Base-by-base conservation (phyloP, 768 basidiomycete species). In the Myochromella boudieri region DNA sequence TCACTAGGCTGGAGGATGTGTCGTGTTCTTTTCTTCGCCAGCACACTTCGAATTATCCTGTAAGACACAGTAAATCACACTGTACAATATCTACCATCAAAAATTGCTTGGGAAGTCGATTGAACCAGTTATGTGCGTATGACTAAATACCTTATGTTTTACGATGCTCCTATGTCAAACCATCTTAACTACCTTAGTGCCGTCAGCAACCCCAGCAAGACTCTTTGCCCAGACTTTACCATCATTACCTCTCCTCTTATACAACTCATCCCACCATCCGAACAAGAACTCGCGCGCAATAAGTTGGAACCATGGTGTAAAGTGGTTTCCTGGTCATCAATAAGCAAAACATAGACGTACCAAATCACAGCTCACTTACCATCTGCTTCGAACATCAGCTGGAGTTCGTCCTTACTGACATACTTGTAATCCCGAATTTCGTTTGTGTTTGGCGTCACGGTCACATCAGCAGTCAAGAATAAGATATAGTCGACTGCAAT, bases 231-330 rank as follows among this genome's bases (percentile, higher is more conserved):
- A 61, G 8, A 91, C 73, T 18, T 75, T 71, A 6, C 87, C 88
- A 14, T 81, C 59, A 10, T 49, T 54, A 50, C 72, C 71, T 61
- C 72, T 81, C 28, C 88, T 82, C 44, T 70, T 71, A 52, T 87
- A 60, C 33, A 99, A 81, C 51, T 88, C 85, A 60, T 97, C 93
- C 97, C 97, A 99, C 97, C 97, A 99, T 18, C 90, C 91, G 62
- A 95, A 98, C 33, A 99, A 76, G 68, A 95, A 95, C 64, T 97
- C 93, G 3, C 94, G 82, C 2, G 93, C 94, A 60, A 99, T 98
- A 22, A 98, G 83, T 66, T 94, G 91, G 82, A 99, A 99, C 97
- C 97, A 99, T 0, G 97, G 97, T 6, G 97, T 99, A 67, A 99
- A 99, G 2, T 79, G 81, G 64, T 91, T 91, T 46, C 68, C 92